Conservation (phyloP, 345 rosid species). For the Schrenkiella parvula region DNA sequence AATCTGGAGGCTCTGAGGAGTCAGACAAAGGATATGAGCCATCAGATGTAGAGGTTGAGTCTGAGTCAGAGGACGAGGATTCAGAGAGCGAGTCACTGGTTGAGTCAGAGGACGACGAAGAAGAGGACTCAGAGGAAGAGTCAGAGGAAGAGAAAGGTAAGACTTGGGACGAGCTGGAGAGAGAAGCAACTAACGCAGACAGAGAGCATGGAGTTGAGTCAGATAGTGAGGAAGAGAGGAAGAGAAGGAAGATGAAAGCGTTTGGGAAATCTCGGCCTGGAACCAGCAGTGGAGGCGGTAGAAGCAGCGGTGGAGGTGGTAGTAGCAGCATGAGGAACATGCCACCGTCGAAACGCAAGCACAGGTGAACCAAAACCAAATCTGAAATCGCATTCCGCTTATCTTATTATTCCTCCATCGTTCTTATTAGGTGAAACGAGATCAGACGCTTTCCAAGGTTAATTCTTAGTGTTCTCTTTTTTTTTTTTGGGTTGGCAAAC, state of each 20-base stretch:
- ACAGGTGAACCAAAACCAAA: background rate
- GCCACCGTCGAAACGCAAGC: slow-evolving; percentile 32
- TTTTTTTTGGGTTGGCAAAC: background rate
- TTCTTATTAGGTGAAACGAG: background rate
- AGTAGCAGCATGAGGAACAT: slow-evolving; percentile 29
- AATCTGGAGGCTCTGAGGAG: slow-evolving; percentile 66
- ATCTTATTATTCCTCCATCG: background rate
- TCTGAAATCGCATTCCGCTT: too few species aligned
- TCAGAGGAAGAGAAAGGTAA: slow-evolving; percentile 85
- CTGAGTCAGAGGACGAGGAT: slow-evolving; percentile 70
- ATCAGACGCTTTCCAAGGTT: background rate
- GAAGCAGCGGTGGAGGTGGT: too few species aligned
- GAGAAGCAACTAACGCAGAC: slow-evolving; percentile 92
- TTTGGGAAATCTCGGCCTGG: slow-evolving; percentile 66
- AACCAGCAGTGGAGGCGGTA: slow-evolving; percentile 24
- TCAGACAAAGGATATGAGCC: slow-evolving; percentile 88
- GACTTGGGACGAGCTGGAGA: slow-evolving; percentile 97
- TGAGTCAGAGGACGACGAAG: slow-evolving; percentile 83
- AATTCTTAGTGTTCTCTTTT: background rate
- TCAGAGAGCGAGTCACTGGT: slow-evolving; percentile 71
- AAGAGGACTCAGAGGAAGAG: slow-evolving; percentile 63
- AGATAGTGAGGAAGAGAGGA: slow-evolving; percentile 89
- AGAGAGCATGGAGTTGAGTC: slow-evolving; percentile 76
- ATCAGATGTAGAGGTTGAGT: slow-evolving; percentile 71
- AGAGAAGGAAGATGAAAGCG: slow-evolving; percentile 83